These are phyloP conservation scores for Cyclocybe aegerita DNA, from an alignment of 768 basidiomycete genomes.

Conservation along the genomic window DNA sequence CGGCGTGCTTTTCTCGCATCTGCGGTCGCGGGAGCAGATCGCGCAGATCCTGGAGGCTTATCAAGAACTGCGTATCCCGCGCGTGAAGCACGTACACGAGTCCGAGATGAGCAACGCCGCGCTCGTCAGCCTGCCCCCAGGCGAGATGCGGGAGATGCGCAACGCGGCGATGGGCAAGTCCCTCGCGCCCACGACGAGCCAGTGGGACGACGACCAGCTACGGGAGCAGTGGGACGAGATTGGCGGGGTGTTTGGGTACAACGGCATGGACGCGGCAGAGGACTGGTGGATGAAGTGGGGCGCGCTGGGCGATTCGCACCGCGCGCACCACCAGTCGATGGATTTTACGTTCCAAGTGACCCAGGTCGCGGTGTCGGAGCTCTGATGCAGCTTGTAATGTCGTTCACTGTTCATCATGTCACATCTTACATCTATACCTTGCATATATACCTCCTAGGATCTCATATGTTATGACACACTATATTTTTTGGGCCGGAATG, in stretches of 20 bases:
- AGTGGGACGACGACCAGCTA: slow-evolving; percentile 40
- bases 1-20: slow-evolving; percentile 50
- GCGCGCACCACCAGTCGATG: slow-evolving; percentile 17
- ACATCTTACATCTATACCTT: too few relatives aligned
- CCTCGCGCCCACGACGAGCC: slow-evolving; percentile 15
- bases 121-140: slow-evolving; percentile 41
- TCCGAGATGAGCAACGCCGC: slow-evolving; percentile 43
- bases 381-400: not conserved
- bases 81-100: slow-evolving; percentile 41
- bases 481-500: too few relatives aligned
- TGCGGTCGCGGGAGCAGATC: slow-evolving; percentile 42
- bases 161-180: slow-evolving; percentile 35
- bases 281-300: slow-evolving; percentile 66
- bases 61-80: slow-evolving; percentile 48
- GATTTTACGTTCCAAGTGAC: slow-evolving; percentile 16
- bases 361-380: slow-evolving; percentile 11
- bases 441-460: too few relatives aligned
- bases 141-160: slow-evolving; percentile 40
- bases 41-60: slow-evolving; percentile 46
- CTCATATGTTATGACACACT: too few relatives aligned
- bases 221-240: slow-evolving; percentile 48
- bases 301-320: slow-evolving; percentile 29
- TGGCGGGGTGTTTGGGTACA: slow-evolving; percentile 46
- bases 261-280: slow-evolving; percentile 51
- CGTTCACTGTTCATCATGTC: too few relatives aligned